Conservation (phyloP, 2,329 filamentous ascomycete species). For the Epichloe sibirici region DNA sequence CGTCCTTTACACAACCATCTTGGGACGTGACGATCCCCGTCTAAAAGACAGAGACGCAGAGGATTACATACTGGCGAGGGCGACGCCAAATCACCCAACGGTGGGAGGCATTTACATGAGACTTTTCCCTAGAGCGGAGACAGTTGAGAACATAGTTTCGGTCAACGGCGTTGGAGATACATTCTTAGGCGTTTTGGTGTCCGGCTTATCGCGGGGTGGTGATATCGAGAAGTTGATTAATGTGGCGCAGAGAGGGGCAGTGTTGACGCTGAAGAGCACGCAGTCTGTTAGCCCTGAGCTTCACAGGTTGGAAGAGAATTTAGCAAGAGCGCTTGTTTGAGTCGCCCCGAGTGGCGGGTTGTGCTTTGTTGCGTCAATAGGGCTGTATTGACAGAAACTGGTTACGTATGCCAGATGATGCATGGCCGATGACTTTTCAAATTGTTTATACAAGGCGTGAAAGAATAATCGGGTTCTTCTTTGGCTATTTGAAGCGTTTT, state of each 20-base stretch:
- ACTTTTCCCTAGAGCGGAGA: conserved; percentile 53
- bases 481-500: too few species aligned
- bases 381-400: not conserved
- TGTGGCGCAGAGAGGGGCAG: conserved; percentile 70
- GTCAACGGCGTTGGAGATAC: conserved; percentile 95
- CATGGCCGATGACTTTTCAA: too few species aligned
- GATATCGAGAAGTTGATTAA: conserved; percentile 52
- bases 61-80: conserved; percentile 59
- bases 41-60: conserved; percentile 50
- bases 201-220: conserved; percentile 54
- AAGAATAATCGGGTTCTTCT: too few species aligned
- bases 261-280: conserved; percentile 61
- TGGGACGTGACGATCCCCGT: conserved; percentile 54
- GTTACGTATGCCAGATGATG: too few species aligned
- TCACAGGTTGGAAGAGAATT: conserved; percentile 31
- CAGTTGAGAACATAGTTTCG: conserved; percentile 62
- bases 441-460: too few species aligned
- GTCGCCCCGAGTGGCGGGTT: not conserved
- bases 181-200: conserved; percentile 74
- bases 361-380: not conserved
- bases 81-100: conserved; percentile 35
- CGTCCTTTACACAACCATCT: conserved; percentile 61
- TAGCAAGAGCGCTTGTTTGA: conserved; percentile 8
- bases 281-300: conserved; percentile 58
- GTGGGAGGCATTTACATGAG: conserved; percentile 76